phyloP scores from a whole-genome alignment of 1,284 basidiomycete genomes.

The Puccinia polysora region DNA sequence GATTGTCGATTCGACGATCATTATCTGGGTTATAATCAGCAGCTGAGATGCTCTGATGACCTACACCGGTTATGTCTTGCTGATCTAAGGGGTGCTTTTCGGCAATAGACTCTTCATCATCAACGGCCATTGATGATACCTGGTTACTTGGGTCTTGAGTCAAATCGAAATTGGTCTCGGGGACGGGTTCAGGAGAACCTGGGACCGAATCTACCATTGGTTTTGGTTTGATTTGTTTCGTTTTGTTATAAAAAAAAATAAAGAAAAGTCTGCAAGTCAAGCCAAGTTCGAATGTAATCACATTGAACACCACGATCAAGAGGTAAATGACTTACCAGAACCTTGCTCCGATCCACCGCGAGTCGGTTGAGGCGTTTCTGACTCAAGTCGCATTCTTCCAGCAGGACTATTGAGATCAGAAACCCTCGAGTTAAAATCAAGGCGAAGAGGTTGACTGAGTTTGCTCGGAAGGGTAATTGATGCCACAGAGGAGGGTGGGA shows the following conservation, averaged over 20 bases:
- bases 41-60: conserved; percentile 61
- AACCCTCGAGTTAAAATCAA: neutral
- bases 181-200: conserved; percentile 37
- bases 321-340: conserved; percentile 38
- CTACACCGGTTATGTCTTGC: conserved; percentile 27
- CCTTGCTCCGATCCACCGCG: conserved; percentile 25
- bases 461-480: neutral
- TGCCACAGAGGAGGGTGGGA: neutral
- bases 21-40: conserved; percentile 87
- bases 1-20: conserved; percentile 75
- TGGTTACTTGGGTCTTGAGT: conserved; percentile 34
- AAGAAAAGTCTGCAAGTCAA: too few species aligned
- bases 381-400: conserved; percentile 25
- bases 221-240: too few species aligned
- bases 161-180: conserved; percentile 43
- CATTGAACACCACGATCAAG: too few species aligned
- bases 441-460: neutral
- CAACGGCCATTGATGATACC: neutral
- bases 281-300: too few species aligned
- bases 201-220: conserved; percentile 33
- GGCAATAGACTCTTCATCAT: conserved; percentile 13
- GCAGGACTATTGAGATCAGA: conserved; percentile 26
- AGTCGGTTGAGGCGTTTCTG: conserved; percentile 37
- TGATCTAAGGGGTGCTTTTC: conserved; percentile 35
- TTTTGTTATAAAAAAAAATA: too few species aligned